Evolutionary conservation across 2,329 filamentous ascomycete species (phyloP).

Genomic region (Aspergillus unguis): DNA sequence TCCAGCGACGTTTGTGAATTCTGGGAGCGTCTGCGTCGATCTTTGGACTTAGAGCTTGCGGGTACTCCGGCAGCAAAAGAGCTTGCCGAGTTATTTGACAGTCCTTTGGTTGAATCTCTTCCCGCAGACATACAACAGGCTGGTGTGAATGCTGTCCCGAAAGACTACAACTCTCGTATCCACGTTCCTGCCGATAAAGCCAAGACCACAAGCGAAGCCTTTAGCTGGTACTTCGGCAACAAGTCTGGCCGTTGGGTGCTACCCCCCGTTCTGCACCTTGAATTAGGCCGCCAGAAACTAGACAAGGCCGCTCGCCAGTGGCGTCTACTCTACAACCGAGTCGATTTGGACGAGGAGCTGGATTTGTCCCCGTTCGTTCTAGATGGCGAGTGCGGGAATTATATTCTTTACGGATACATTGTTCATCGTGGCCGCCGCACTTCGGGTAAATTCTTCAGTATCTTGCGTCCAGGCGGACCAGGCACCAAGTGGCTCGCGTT

Average conservation of each 20-base stretch:
- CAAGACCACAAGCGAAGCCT: slow-evolving; percentile 36
- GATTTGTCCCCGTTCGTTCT: slow-evolving; percentile 40
- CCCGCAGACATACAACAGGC: slow-evolving; percentile 21
- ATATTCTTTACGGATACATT: slow-evolving; percentile 59
- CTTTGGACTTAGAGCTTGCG: slow-evolving; percentile 51
- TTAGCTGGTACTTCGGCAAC: slow-evolving; percentile 30
- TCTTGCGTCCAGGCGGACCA: slow-evolving; percentile 56
- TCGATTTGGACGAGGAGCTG: slow-evolving; percentile 55
- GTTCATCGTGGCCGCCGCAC: slow-evolving; percentile 58
- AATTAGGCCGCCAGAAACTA: slow-evolving; percentile 57
- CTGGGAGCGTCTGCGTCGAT: slow-evolving; percentile 53
- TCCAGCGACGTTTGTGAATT: slow-evolving; percentile 54
- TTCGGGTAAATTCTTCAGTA: slow-evolving; percentile 58
- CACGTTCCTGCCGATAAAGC: slow-evolving; percentile 38
- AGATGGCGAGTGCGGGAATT: slow-evolving; percentile 40
- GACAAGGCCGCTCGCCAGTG: slow-evolving; percentile 54
- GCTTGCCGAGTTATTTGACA: slow-evolving; percentile 50
- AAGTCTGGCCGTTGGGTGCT: slow-evolving; percentile 42
- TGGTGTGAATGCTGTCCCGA: slow-evolving; percentile 33
- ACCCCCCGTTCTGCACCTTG: slow-evolving; percentile 53
- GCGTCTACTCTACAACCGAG: slow-evolving; percentile 55
- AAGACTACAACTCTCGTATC: slow-evolving; percentile 38
- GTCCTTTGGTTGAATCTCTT: slow-evolving; percentile 22
- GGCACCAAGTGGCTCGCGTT: slow-evolving; percentile 59
- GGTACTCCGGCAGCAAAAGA: slow-evolving; percentile 42